Evolutionary conservation across 2,329 filamentous ascomycete genomes (phyloP), one percentile per base, ranked within the genome.

Genomic region (Aspergillus pseudoglaucus): DNA sequence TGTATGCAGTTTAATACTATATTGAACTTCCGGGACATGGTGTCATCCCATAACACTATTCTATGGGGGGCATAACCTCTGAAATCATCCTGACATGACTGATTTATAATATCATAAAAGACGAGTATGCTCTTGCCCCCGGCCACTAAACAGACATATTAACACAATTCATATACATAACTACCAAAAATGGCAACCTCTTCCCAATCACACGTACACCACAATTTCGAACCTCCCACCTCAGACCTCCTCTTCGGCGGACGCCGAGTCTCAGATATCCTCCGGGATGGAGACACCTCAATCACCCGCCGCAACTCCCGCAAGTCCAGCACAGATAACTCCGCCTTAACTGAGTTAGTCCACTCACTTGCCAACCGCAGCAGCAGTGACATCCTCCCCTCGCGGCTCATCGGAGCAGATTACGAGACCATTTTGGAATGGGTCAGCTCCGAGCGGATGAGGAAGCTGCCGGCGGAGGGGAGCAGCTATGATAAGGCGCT

Each of bases 401-500:
- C 53, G 3, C 38, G 49, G 23, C 38, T 54, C 14, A 44, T 53
- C 12, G 47, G 45, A 6, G 49, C 45, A 14, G 45, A 47, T 17
- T 44, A 57, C 22, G 46, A 48, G 10, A 47, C 43, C 0, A 41
- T 58, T 0, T 38, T 58, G 2, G 66, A 69, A 6, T 72, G 67
- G 67, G 70, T 72, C 38, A 56, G 65, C 10, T 46, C 57, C 8
- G 59, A 71, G 53, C 66, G 69, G 14, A 64, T 71, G 64, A 65
- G 59, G 46, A 58, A 65, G 38, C 52, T 71, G 15, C 69, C 69
- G 0, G 59, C 67, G 0, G 67, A 71, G 48, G 69, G 69, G 30
- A 70, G 69, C 53, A 63, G 58, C 47, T 70, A 70, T 44, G 69
- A 72, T 49, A 70, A 68, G 47, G 69, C 69, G 2, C 55, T 72